Evolutionary conservation across 2,329 filamentous ascomycete genomes (phyloP).

Genomic region (Microdochium trichocladiopsis): DNA sequence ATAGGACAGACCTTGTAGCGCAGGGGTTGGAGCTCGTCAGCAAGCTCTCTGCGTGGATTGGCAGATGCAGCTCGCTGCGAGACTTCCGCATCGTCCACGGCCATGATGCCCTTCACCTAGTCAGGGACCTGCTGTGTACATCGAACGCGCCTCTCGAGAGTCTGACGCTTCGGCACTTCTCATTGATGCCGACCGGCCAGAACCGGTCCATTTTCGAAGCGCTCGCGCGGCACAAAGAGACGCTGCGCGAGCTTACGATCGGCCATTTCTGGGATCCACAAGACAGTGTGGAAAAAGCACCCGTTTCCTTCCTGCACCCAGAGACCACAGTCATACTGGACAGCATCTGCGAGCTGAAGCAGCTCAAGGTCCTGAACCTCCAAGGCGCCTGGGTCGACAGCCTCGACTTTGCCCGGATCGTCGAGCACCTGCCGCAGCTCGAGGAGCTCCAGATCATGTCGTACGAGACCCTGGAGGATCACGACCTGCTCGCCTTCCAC

Average conservation of each 20-base stretch:
- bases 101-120: conserved; percentile 30
- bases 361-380: conserved; percentile 46
- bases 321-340: conserved; percentile 14
- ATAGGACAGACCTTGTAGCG: conserved; percentile 10
- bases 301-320: neutral
- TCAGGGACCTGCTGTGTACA: conserved; percentile 12
- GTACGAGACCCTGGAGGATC: conserved; percentile 27
- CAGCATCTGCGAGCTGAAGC: conserved; percentile 40
- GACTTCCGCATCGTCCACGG: conserved; percentile 33
- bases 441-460: conserved; percentile 49
- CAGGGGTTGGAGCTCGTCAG: conserved; percentile 14
- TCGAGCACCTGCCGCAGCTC: conserved; percentile 35
- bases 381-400: conserved; percentile 41
- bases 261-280: neutral
- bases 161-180: neutral
- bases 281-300: neutral
- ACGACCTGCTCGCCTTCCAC: conserved; percentile 8
- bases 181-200: neutral
- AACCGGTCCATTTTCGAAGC: neutral
- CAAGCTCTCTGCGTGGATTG: conserved; percentile 21
- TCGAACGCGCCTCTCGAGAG: conserved; percentile 13
- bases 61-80: conserved; percentile 15
- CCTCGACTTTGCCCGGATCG: conserved; percentile 40
- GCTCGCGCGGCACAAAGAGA: conserved; percentile 2
- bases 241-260: neutral